Conservation (phyloP, 306 rosid species). For the Cicer yamashitae region DNA sequence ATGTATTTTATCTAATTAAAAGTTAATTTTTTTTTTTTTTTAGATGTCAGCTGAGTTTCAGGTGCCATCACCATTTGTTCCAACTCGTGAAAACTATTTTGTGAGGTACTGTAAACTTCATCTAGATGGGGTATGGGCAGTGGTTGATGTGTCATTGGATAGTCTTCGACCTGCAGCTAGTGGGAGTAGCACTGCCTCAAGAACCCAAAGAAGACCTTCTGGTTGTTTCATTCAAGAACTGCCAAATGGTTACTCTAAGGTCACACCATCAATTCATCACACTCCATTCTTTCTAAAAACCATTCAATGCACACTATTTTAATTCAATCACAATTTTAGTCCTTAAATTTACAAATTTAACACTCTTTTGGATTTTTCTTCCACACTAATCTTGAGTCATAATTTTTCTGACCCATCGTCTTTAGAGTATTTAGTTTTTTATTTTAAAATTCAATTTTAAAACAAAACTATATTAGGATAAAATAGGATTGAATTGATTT, state of each 20-base stretch:
- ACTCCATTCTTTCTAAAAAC: too few species aligned
- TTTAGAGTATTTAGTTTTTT: too few species aligned
- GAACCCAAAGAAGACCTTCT: conserved; percentile 78
- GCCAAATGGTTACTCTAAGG: conserved; percentile 88
- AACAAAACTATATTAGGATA: too few species aligned
- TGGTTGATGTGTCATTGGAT: conserved; percentile 85
- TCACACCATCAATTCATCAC: background rate
- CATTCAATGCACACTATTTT: too few species aligned
- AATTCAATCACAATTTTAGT: too few species aligned
- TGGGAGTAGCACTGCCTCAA: conserved; percentile 39
- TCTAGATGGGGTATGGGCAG: conserved; percentile 81
- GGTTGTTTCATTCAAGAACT: conserved; percentile 89
- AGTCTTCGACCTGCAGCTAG: conserved; percentile 49
- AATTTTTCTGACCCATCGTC: too few species aligned
- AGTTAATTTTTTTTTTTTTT: background rate
- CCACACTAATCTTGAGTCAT: too few species aligned
- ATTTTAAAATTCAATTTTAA: too few species aligned
- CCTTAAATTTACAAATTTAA: too few species aligned
- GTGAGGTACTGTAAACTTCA: conserved; percentile 88
- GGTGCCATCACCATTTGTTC: conserved; percentile 86
- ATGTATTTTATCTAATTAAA: background rate
- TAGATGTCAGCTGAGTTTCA: conserved; percentile 77
- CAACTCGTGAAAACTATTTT: conserved; percentile 81
- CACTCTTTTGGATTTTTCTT: too few species aligned
- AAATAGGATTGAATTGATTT: too few species aligned